Base-by-base conservation (phyloP, 331 rosid genomes). In the Prunus yedoensis region DNA sequence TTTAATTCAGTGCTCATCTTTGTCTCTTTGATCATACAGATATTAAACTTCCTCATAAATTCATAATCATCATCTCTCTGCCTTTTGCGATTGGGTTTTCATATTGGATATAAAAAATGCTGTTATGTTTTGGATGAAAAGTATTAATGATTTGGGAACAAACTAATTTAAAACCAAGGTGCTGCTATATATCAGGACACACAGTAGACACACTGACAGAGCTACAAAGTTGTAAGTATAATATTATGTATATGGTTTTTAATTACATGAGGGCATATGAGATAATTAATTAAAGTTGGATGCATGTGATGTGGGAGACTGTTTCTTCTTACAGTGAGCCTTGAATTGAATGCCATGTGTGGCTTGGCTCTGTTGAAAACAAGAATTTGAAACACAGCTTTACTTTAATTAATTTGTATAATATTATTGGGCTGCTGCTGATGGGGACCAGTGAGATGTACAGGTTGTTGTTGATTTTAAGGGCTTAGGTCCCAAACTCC, bases 81-180 rank as follows among this genome's bases (percentile, higher is more conserved):
- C 25, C 17, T 52, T 52, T 52, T 52, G 21, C 21, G n/a, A 17
- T 52, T 52, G 18, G 57, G 57, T 18, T 52, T 52, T 52, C 61
- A 20, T 8, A 56, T 20, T 56, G 28, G 15, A 56, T 56, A 3
- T 8, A 20, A 20, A 12, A 12, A 23, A 3, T 12, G 8, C 35
- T 23, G 35, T 38, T 35, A 32, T 4, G 17, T 58, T 45, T 59
- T 15, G 70, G 32, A 47, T 10, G 68, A 47, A 59, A 18, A 15
- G 20, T 20, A 67, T 41, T 53, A 49, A 51, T 51, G 52, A 23
- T 13, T 47, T 41, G 67, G 53, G 71, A 78, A n/a, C 77, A 49
- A 70, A 54, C 73, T 23, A 38, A 74, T 32, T 32, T 32, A 75
- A 38, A 78, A 66, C 74, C 57, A n/a, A 74, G 56, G 66, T 57